These are phyloP conservation scores for Ophiosphaerella herpotricha DNA, from an alignment of 2,329 filamentous ascomycete genomes.

Conservation along the genomic window DNA sequence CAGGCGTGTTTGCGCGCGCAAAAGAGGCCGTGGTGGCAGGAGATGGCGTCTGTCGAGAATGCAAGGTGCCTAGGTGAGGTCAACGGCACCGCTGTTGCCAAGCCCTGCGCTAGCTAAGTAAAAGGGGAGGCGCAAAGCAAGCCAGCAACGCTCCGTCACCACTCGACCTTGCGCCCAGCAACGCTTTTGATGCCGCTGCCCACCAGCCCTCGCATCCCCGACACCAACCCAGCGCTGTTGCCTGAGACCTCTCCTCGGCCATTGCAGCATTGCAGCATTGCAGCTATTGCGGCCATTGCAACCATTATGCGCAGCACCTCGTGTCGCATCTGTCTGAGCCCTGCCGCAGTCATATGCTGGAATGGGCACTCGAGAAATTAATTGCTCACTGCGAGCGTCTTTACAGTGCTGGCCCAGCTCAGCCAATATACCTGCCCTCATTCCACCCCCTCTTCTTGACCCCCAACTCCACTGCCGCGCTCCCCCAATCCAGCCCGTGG, in stretches of 20 bases:
- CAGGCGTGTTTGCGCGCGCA: constrained; percentile 21
- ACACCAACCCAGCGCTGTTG: constrained; percentile 12
- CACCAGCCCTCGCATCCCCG: background rate
- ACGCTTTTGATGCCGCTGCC: constrained; percentile 1
- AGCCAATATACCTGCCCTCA: constrained; percentile 65
- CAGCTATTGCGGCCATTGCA: background rate
- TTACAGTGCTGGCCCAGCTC: background rate
- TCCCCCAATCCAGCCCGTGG: constrained; percentile 95
- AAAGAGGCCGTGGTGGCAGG: constrained; percentile 26
- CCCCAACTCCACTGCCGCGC: constrained; percentile 91
- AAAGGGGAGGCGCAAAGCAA: constrained; percentile 17
- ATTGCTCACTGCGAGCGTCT: background rate
- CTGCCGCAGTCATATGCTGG: background rate
- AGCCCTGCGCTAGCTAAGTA: constrained; percentile 10
- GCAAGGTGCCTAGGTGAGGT: constrained; percentile 25
- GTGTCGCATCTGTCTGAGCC: background rate
- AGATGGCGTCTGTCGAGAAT: constrained; percentile 28
- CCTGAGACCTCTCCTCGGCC: constrained; percentile 8
- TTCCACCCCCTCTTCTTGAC: constrained; percentile 85
- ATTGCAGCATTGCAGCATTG: too few relatives aligned
- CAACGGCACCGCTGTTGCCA: constrained; percentile 16
- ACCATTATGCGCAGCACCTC: constrained; percentile 8
- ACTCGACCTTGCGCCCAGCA: constrained; percentile 18
- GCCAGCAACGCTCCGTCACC: constrained; percentile 7
- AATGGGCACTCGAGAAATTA: background rate